Percentiles rank a stretch among this genome's conserved stretches.
Conservation (phyloP, 129 eudicot genomes). For the Escallonia rubra region DNA sequence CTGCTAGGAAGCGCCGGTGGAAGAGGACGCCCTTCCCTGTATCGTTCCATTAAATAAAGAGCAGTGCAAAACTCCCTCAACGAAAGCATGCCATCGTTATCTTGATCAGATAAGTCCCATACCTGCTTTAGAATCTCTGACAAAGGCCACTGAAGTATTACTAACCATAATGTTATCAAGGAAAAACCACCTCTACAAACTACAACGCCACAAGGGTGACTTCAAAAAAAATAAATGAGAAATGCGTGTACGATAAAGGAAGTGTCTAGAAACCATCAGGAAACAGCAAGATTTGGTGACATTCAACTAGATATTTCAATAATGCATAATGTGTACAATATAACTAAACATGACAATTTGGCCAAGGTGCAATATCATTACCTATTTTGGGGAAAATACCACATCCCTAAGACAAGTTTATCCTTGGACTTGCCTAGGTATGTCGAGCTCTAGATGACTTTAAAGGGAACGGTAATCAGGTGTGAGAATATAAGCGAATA, state of each 20-base stretch:
- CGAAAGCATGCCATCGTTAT: slow-evolving; percentile 95
- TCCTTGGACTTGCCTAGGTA: too few species aligned
- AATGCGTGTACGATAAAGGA: not conserved
- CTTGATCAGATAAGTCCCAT: slow-evolving; percentile 97
- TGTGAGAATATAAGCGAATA: too few species aligned
- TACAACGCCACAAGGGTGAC: not conserved
- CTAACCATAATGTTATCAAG: not conserved
- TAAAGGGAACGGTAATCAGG: too few species aligned
- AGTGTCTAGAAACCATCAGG: not conserved
- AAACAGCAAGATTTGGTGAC: not conserved
- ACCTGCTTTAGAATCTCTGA: slow-evolving; percentile 93
- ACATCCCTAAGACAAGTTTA: too few species aligned
- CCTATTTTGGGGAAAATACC: too few species aligned
- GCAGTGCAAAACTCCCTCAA: slow-evolving; percentile 91
- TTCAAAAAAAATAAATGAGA: not conserved
- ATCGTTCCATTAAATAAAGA: slow-evolving; percentile 85
- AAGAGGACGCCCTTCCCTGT: slow-evolving; percentile 87
- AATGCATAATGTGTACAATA: too few species aligned
- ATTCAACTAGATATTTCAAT: too few species aligned
- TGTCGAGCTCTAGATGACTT: too few species aligned
- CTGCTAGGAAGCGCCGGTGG: slow-evolving; percentile 82
- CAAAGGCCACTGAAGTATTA: slow-evolving; percentile 2
- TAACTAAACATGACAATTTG: too few species aligned
- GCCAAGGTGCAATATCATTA: too few species aligned
- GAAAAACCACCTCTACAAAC: not conserved